phyloP scores from a whole-genome alignment of 108 stramenopile species.

The Stephanodiscus minutulus region DNA sequence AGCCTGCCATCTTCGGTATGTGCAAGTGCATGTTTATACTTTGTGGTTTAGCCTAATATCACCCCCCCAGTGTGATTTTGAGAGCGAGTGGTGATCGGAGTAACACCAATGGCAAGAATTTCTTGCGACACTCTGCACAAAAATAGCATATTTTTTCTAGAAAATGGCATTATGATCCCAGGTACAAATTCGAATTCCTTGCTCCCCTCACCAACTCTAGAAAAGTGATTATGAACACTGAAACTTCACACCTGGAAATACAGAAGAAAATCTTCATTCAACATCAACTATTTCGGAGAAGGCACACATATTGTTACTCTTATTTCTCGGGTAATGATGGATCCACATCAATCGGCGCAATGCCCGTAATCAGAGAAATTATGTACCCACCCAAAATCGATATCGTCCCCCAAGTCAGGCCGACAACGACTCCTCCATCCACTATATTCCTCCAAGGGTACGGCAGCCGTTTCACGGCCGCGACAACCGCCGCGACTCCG shows the following conservation, averaged over 20 bases:
- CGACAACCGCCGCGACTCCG: constrained; percentile 89
- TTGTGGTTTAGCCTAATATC: too few species aligned
- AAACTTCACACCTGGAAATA: neutral
- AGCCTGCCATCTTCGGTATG: too few species aligned
- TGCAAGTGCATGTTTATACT: neutral
- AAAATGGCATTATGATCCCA: neutral
- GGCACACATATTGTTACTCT: neutral
- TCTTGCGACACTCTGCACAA: too few species aligned
- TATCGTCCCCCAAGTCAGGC: constrained; percentile 84
- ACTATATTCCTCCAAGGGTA: constrained; percentile 93
- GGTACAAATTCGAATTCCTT: neutral
- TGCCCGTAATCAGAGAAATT: constrained; percentile 66
- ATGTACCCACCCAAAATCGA: constrained; percentile 75
- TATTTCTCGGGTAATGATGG: constrained; percentile 54
- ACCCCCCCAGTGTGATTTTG: neutral
- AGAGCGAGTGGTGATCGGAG: neutral
- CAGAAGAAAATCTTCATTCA: neutral
- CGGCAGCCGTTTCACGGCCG: constrained; percentile 85
- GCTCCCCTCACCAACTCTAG: neutral
- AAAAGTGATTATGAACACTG: neutral
- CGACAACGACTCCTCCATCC: constrained; percentile 95
- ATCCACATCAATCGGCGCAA: constrained; percentile 63
- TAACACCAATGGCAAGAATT: neutral
- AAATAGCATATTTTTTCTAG: too few species aligned
- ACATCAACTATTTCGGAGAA: too few species aligned